Base-by-base conservation (phyloP, 2,329 filamentous ascomycete species). In the Apiospora aurea region DNA sequence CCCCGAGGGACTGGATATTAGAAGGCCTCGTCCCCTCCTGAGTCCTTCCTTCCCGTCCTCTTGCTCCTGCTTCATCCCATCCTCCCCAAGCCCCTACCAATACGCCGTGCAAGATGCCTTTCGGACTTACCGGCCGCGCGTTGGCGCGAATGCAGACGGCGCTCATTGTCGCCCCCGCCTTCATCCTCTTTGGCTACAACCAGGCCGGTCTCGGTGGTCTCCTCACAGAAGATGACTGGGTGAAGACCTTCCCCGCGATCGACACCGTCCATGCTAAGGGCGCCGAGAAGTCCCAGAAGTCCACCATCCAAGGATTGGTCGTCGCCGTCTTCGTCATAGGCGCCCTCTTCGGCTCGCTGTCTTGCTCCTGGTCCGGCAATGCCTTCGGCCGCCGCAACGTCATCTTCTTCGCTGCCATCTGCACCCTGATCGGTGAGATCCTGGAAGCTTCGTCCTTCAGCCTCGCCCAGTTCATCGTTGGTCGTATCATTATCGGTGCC, bases 111-210 rank as follows among this genome's bases (percentile, higher is more conserved):
- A 64, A 64, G 57, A 64, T 64, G 57, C 57, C 57, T 64, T 78
- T 84, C 49, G 83, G 82, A 70, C 76, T 80, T 38, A 80, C 77
- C 57, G 83, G 83, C 79, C 75, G 79, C 53, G 73, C 78, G 69
- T 76, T 85, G 67, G 78, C 76, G 72, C 77, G 77, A 18, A 75
- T 82, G 38, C 84, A 86, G 74, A 79, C 84, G 70, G 80, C 80
- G 18, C 79, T 85, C 67, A 81, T 86, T 51, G 83, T 86, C 24
- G 81, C 79, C 8, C 85, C 85, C 5, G 78, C 83, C 16, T 83
- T 84, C 74, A 81, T 83, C 74, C 77, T 83, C 53, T 83, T 83
- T 74, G 83, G 82, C 10, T 84, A 83, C 76, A 83, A 84, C 74
- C 82, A 84, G 73, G 80, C 82, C 4, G 81, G 80, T 69, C 76